Evolutionary conservation across 345 rosid genomes (phyloP).

Genomic region (Hypericum androsaemum): DNA sequence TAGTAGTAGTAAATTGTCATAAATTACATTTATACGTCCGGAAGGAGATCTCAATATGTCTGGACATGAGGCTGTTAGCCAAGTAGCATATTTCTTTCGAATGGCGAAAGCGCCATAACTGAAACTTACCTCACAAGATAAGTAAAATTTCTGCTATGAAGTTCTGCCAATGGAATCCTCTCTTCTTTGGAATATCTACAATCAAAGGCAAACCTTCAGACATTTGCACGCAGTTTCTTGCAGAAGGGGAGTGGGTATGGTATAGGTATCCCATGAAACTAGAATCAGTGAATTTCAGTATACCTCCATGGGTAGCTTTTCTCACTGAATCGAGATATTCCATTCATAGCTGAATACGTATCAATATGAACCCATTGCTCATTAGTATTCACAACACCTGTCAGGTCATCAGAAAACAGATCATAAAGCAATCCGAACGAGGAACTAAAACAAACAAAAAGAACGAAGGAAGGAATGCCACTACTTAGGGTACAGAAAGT

Average conservation of each 20-base stretch:
- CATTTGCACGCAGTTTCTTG: no score
- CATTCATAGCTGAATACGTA: constrained; percentile 87
- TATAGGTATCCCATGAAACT: not conserved
- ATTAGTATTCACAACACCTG: constrained; percentile 40
- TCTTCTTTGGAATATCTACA: constrained; percentile 96
- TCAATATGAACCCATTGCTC: constrained; percentile 79
- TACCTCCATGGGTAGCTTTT: constrained; percentile 79
- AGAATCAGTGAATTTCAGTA: constrained; percentile 9
- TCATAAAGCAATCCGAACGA: constrained; percentile 1
- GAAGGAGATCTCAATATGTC: no score
- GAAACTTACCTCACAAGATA: constrained; percentile 61
- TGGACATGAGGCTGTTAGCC: no score
- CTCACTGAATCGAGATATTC: constrained; percentile 91
- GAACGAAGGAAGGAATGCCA: no score
- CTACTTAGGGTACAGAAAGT: no score
- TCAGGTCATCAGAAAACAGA: not conserved
- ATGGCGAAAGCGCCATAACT: not conserved
- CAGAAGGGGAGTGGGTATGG: no score
- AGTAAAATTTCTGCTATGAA: constrained; percentile 50
- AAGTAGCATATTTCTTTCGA: no score
- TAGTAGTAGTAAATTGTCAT: no score
- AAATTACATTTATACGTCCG: no score
- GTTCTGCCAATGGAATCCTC: constrained; percentile 45
- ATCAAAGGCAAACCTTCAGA: not conserved
- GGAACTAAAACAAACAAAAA: no score